A percentile compares a stretch with the other conserved stretches of the same genome.
phyloP scores from a whole-genome alignment of 2,329 filamentous ascomycete species.

The Calonectria honghensis region DNA sequence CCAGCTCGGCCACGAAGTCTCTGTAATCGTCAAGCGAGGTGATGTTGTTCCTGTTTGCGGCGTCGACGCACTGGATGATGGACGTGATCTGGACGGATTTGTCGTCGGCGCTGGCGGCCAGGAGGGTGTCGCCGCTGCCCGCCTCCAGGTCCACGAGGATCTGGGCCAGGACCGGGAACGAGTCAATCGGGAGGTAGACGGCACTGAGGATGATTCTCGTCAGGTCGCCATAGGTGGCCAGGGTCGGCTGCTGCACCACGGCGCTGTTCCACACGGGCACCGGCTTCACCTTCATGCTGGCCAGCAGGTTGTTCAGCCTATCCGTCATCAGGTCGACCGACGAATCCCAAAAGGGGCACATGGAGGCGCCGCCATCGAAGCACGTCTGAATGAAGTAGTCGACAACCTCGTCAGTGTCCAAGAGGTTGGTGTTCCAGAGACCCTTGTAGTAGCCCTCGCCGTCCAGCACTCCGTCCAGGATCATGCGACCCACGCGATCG shows the following conservation, averaged over 20 bases:
- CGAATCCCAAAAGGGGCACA: background rate
- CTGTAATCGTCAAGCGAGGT: conserved; percentile 8
- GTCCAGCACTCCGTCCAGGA: conserved; percentile 54
- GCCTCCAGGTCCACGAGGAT: conserved; percentile 16
- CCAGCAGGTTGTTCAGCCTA: background rate
- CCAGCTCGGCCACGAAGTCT: background rate
- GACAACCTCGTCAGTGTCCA: background rate
- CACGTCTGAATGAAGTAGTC: conserved; percentile 18
- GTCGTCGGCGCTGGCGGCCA: conserved; percentile 11
- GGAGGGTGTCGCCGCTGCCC: conserved; percentile 11
- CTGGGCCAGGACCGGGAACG: conserved; percentile 6
- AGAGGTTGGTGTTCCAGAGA: conserved; percentile 18
- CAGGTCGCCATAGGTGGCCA: conserved; percentile 18
- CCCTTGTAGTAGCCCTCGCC: conserved; percentile 49
- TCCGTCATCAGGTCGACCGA: conserved; percentile 4
- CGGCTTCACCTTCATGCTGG: conserved; percentile 7
- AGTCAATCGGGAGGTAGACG: conserved; percentile 5
- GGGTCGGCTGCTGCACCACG: background rate
- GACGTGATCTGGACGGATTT: background rate
- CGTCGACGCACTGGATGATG: conserved; percentile 23
- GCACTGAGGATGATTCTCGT: background rate
- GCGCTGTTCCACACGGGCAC: conserved; percentile 13
- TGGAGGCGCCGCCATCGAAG: conserved; percentile 8
- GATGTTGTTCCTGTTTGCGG: conserved; percentile 19
- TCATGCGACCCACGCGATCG: conserved; percentile 48